A percentile compares a stretch with the other conserved stretches of the same genome.
Conservation (phyloP, 2,329 filamentous ascomycete genomes). For the Fusarium lateritium region DNA sequence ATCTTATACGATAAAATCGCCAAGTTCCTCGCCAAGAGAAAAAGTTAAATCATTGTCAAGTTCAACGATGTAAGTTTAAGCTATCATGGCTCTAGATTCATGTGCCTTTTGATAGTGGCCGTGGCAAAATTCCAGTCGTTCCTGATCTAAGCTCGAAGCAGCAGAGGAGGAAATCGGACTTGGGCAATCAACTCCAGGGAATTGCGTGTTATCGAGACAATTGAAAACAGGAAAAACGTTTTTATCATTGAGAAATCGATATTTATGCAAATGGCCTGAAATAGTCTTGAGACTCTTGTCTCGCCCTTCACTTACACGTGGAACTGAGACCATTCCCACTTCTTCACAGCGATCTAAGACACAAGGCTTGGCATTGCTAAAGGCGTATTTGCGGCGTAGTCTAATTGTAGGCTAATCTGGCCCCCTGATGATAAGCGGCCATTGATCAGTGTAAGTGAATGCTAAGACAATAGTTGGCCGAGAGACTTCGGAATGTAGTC, state of each 20-base stretch:
- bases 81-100: slow-evolving; percentile 27
- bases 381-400: not conserved
- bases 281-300: not conserved
- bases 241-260: not conserved
- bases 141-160: slow-evolving; percentile 35
- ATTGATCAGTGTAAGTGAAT: not conserved
- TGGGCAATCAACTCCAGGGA: accelerated
- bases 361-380: not conserved
- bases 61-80: slow-evolving; percentile 9
- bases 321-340: slow-evolving; percentile 1
- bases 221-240: not conserved
- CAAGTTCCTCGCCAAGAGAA: too few relatives aligned
- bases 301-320: not conserved
- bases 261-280: too few relatives aligned
- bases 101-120: not conserved
- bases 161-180: not conserved
- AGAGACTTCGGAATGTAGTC: slow-evolving; percentile 19
- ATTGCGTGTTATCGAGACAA: accelerated
- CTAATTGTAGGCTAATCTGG: not conserved
- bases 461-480: not conserved
- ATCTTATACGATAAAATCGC: slow-evolving; percentile 19
- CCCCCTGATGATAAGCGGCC: not conserved
- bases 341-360: not conserved
- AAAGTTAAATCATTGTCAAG: not conserved
- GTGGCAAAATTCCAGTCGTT: slow-evolving; percentile 40